Conservation (phyloP, 2,329 filamentous ascomycete genomes). For the Neodidymelliopsis sp. region DNA sequence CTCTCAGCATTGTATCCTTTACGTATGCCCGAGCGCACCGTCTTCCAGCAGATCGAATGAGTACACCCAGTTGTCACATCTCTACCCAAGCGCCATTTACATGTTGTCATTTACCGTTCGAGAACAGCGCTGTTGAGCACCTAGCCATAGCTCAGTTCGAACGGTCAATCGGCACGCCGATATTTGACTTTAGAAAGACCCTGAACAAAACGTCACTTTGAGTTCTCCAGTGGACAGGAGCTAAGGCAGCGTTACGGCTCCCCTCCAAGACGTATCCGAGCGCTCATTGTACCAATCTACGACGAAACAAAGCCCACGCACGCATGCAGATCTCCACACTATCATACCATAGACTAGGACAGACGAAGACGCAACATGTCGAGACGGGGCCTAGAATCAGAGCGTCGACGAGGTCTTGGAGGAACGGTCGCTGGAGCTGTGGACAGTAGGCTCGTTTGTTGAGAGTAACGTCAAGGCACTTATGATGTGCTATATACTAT, state of each 20-base stretch:
- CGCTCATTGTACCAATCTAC: neutral
- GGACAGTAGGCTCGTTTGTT: neutral
- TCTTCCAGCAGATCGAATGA: too few species aligned
- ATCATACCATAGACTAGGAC: neutral
- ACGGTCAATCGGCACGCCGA: neutral
- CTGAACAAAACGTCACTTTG: neutral
- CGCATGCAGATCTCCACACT: neutral
- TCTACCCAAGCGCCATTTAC: too few species aligned
- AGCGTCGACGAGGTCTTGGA: neutral
- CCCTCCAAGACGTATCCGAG: constrained; percentile 1
- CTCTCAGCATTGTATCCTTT: too few species aligned
- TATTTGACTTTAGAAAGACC: neutral
- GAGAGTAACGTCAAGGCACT: neutral
- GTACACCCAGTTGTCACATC: too few species aligned
- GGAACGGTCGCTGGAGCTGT: neutral
- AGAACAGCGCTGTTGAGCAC: neutral
- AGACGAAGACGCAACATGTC: neutral
- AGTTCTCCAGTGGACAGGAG: neutral
- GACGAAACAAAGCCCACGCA: constrained; percentile 10
- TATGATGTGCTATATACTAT: neutral
- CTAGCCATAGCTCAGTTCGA: neutral
- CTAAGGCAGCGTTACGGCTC: neutral
- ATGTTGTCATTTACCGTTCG: too few species aligned
- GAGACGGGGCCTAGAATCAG: neutral
- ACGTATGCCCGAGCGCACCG: too few species aligned